Base-by-base conservation (phyloP, 2,329 filamentous ascomycete species). In the Teratosphaeria epicoccoides region DNA sequence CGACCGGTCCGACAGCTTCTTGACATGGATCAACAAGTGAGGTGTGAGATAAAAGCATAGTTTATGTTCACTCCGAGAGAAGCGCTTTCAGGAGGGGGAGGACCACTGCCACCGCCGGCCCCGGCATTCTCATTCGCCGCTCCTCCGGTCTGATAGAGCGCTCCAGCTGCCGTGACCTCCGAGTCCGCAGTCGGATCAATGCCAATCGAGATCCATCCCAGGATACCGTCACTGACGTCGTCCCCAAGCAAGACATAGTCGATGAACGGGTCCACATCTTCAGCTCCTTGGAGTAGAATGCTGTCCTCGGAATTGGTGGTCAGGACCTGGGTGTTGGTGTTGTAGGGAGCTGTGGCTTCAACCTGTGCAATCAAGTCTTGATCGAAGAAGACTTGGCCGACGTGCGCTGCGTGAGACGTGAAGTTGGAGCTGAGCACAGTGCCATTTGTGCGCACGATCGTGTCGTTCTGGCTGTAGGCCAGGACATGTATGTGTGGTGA, bases 331-430 rank as follows among this genome's bases (percentile, higher is more conserved):
- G 60, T 70, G 59, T 73, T 73, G 52, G 65, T 70, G 59, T 63
- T 70, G 64, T 74, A 73, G 3, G 77, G 76, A 0, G 62, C 53
- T 1, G 67, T 69, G 9, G 64, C 63, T 55, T 81, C 75, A 50
- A 84, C 78, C 37, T 69, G 56, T 24, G 60, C 59, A 57, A 80
- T 74, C 9, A 85, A 74, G 55, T 72, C 70, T 62, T 83, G 76
- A 63, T 85, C 80, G 51, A 81, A 81, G 73, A 81, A 85, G 48
- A 82, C 62, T 63, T 86, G 82, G 17, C 82, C 81, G 37, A 84
- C 73, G 67, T 85, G 81, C 6, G 76, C 74, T 52, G 78, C 73
- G 48, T 68, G 71, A 4, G 57, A 53, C 24, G 58, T 56, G 47
- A 37, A 49, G n/a, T n/a, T n/a, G n/a, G 50, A 52, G 37, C 54